Evolutionary conservation across 345 rosid species (phyloP), one percentile per base, ranked within the genome.

Genomic region (Ricinus communis): DNA sequence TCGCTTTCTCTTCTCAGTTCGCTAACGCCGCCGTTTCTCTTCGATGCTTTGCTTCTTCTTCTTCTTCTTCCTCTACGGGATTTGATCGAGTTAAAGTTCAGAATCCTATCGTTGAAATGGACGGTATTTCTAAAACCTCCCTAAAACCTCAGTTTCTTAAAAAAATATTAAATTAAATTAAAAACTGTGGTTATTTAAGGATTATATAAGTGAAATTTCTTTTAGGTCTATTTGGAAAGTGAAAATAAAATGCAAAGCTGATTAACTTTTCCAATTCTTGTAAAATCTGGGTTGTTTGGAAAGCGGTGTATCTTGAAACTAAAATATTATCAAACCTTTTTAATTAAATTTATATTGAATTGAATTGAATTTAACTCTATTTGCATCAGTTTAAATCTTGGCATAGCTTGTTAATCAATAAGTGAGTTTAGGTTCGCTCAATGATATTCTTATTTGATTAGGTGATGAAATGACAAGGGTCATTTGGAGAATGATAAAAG

Each of bases 381-480:
- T 33, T 33, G 38, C 38, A 33, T 33, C 6, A 33, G 6, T 33
- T 33, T 2, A 33, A 2, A 2, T 33, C 38, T 33, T 6, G 38
- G 6, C 6, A 6, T 33, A 33, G 6, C 6, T 25, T 21, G 6
- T 11, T n/a, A 24, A 24, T 50, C 59, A 62, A 60, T 49, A 54
- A 28, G 10, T 5, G 52, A 59, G 61, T 15, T 46, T 46, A 65
- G 59, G 25, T 54, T 54, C 59, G 15, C 24, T 75, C 19, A 7
- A 24, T 59, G 53, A 19, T 24, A 33, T 62, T 10, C 31, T 73
- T 6, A 9, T n/a, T 66, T 49, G 59, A 68, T 62, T 68, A 90
- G 99, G 99, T 56, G 99, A 95, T 83, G 99, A 95, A 77, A 95
- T 95, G 97, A 80, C 97, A 7, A 89, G 99, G 82, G 81, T 95